These are phyloP conservation scores for Themeda triandra DNA, from an alignment of 176 grass and related monocot species.

Conservation along the genomic window DNA sequence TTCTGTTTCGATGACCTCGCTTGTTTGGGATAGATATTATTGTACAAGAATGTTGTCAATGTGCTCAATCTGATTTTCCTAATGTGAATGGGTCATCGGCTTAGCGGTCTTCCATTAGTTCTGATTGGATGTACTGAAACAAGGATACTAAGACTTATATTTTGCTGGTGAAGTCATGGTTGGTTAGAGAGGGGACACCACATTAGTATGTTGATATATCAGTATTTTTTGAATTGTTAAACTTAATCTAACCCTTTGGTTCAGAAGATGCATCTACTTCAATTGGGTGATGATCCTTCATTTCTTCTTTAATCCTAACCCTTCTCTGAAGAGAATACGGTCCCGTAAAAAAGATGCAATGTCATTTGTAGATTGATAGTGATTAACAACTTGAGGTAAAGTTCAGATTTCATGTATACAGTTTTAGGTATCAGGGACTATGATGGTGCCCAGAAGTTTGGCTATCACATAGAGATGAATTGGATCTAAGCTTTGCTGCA, in stretches of 20 bases:
- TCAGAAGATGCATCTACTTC: neutral
- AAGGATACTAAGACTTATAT: neutral
- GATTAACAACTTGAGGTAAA: no score
- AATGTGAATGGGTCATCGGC: neutral
- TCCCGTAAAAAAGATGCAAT: no score
- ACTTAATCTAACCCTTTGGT: neutral
- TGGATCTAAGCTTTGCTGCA: no score
- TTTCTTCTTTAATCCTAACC: no score
- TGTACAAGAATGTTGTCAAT: neutral
- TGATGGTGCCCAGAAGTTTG: no score
- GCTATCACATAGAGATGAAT: no score
- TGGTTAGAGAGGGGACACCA: neutral
- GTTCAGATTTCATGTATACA: no score
- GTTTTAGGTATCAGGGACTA: no score
- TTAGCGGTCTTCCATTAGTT: neutral
- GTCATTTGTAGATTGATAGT: no score
- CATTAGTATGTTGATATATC: neutral
- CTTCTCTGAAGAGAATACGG: no score
- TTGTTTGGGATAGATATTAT: constrained; percentile 11
- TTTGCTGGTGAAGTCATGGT: neutral
- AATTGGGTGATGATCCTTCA: no score
- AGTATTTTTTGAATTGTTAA: neutral
- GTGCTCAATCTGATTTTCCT: constrained; percentile 21
- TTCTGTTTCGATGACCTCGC: constrained; percentile 11
- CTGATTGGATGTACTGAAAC: neutral